A percentile compares a stretch with the other conserved stretches of the same genome.
phyloP scores from a whole-genome alignment of 306 rosid genomes.

The Elaeagnus macrophylla region DNA sequence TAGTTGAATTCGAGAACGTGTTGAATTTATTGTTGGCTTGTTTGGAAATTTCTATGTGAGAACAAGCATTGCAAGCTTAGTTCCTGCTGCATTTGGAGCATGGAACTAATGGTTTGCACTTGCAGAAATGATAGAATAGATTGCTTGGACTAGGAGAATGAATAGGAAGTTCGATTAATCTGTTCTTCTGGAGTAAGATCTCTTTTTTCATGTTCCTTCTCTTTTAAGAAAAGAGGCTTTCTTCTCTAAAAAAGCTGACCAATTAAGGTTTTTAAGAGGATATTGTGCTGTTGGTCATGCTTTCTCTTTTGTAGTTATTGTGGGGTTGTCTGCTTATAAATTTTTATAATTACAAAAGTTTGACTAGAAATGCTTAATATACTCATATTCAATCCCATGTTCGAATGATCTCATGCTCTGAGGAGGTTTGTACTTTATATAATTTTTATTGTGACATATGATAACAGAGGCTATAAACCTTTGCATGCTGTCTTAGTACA shows the following conservation, averaged over 20 bases:
- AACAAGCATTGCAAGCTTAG: background rate
- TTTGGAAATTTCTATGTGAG: background rate
- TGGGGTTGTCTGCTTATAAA: no score
- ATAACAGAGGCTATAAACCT: no score
- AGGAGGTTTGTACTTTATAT: no score
- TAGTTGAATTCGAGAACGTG: background rate
- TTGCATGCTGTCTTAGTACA: no score
- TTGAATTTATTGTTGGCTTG: conserved; percentile 10
- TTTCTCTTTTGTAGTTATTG: no score
- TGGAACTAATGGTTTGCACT: background rate
- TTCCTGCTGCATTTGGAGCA: background rate
- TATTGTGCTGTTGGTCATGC: no score
- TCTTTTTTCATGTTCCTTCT: background rate
- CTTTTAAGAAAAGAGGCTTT: background rate
- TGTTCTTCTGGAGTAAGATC: background rate
- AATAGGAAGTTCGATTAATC: background rate
- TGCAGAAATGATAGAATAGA: background rate
- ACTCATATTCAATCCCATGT: no score
- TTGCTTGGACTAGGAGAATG: conserved; percentile 8
- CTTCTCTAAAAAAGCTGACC: background rate
- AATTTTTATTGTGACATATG: no score
- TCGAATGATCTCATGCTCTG: no score
- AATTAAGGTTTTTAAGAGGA: background rate
- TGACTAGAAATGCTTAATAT: no score
- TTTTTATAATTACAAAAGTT: no score